Conservation (phyloP, 2,329 filamentous ascomycete genomes). For the Rugonectria rugulosa region DNA sequence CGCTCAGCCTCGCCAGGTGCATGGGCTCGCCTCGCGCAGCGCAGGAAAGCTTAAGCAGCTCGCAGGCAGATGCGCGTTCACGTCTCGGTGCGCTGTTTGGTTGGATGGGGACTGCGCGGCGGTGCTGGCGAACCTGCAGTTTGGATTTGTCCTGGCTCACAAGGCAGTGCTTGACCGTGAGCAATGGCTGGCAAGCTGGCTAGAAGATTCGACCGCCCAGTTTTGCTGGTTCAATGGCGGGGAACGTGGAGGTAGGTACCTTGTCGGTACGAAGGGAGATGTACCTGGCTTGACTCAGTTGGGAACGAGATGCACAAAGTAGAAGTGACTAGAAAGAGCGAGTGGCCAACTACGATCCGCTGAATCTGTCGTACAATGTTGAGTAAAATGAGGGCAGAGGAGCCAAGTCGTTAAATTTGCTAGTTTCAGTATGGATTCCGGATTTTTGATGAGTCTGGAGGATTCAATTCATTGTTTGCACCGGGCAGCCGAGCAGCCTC, state of each 20-base stretch:
- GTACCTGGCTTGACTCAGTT: background rate
- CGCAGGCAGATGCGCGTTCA: slow-evolving; percentile 9
- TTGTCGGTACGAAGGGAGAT: slow-evolving; percentile 5
- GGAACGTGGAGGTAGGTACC: slow-evolving; percentile 6
- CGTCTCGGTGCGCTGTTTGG: background rate
- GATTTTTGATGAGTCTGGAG: too few species aligned
- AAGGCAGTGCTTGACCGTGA: background rate
- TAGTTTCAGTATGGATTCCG: too few species aligned
- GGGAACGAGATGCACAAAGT: slow-evolving; percentile 1
- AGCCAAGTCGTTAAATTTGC: too few species aligned
- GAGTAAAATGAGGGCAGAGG: too few species aligned
- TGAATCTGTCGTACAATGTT: too few species aligned
- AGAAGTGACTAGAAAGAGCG: background rate
- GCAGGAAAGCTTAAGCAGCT: background rate
- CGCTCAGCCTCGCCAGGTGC: slow-evolving; percentile 8
- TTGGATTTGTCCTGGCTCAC: slow-evolving; percentile 6
- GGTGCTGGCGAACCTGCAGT: background rate
- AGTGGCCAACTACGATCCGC: background rate
- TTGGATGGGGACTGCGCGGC: background rate
- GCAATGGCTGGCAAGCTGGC: slow-evolving; percentile 8
- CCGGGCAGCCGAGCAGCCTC: background rate
- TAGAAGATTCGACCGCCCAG: slow-evolving; percentile 38
- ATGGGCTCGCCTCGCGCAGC: background rate
- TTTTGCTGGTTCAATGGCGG: slow-evolving; percentile 4
- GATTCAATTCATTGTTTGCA: background rate